Evolutionary conservation across 805 yeast species (phyloP).

Genomic region (Lachancea quebecensis): DNA sequence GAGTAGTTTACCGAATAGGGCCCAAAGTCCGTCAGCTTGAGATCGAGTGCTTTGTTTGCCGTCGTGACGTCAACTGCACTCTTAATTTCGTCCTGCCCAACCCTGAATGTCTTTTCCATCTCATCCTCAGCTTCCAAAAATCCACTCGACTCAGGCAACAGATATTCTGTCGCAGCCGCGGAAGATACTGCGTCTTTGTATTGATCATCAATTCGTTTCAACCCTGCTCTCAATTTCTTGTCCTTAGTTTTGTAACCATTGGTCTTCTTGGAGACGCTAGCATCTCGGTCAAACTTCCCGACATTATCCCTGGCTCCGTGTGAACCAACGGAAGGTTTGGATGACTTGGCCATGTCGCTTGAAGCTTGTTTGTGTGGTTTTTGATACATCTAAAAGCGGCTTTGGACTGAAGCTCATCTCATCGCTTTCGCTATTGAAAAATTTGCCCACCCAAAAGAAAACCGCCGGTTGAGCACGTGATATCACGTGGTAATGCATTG

Average conservation of each 20-base stretch:
- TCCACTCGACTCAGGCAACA: slow-evolving; percentile 80
- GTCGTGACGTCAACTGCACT: slow-evolving; percentile 73
- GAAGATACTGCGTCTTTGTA: slow-evolving; percentile 72
- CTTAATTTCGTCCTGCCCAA: slow-evolving; percentile 70
- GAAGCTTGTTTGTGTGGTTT: background rate
- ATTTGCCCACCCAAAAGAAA: background rate
- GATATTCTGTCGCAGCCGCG: slow-evolving; percentile 81
- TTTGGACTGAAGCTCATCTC: slow-evolving; percentile 8
- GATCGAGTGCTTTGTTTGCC: slow-evolving; percentile 64
- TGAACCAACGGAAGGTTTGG: background rate
- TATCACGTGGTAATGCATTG: background rate
- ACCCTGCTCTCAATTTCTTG: slow-evolving; percentile 53
- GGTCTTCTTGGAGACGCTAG: slow-evolving; percentile 8
- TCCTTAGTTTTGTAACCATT: slow-evolving; percentile 38
- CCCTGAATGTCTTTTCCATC: slow-evolving; percentile 86
- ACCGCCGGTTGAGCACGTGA: background rate
- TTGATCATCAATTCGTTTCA: slow-evolving; percentile 62
- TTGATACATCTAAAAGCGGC: background rate
- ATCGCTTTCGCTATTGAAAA: slow-evolving; percentile 4
- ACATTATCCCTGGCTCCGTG: slow-evolving; percentile 25
- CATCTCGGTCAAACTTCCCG: slow-evolving; percentile 30
- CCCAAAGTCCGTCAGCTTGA: slow-evolving; percentile 70
- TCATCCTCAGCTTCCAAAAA: slow-evolving; percentile 84
- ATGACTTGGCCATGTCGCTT: background rate
- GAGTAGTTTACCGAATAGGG: slow-evolving; percentile 81